Base-by-base conservation (phyloP, 208 protist species). In the Crithidia acanthocephali region DNA sequence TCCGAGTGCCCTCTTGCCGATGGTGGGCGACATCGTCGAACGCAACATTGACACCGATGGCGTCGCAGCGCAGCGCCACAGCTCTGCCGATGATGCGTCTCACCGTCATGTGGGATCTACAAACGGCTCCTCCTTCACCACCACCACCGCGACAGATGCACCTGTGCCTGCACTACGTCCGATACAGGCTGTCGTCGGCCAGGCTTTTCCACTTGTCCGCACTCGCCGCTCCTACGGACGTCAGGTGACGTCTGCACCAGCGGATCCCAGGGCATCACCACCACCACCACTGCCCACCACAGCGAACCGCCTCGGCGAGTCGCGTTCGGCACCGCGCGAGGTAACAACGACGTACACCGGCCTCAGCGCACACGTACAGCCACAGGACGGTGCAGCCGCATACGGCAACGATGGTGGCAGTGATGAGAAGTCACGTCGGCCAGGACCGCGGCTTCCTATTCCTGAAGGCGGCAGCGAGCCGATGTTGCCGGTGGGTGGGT, bases 341-440 rank as follows among this genome's bases (percentile, higher is more conserved):
- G 7, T 23, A 0, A 40, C 42, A 11, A 8, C 32, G 23, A 18
- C 37, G 15, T 35, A 22, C 35, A 18, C 37, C 44, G 35, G 58
- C 28, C 70, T 77, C 32, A 88, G 77, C 9, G 84, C 84, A 32
- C 84, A 88, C 50, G 73, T 88, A 42, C 84, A 89, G 72, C 80
- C 84, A 2, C 53, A 63, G 30, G 56, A 63, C 4, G 44, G 50
- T 5, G 25, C 51, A 15, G 6, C 11, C 2, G n/a, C 52, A 6
- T n/a, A 32, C 16, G 7, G 25, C 20, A 32, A 16, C 50, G 50
- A 55, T 6, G 30, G 42, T 33, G 40, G 13, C 15, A 1, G 13
- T 15, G 33, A 37, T 18, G 56, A 5, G 20, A 33, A 11, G 11
- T 15, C 20, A 44, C 6, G 11, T 35, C n/a, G 5, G 7, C 25